Conservation (phyloP, 352 stramenopile species). For the Peronospora destructor region DNA sequence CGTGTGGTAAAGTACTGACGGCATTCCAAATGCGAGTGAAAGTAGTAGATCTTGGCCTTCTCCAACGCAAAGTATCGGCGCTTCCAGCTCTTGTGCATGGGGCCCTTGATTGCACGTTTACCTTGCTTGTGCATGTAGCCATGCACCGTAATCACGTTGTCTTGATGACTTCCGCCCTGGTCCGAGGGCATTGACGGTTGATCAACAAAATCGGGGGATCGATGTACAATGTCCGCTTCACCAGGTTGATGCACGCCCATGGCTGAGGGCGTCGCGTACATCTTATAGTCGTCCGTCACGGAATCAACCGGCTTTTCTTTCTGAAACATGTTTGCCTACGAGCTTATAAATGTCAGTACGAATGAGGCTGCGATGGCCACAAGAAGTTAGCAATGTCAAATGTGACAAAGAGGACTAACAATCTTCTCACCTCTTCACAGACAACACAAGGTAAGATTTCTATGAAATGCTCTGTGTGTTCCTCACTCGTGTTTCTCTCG, state of each 20-base stretch:
- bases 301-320: conserved; percentile 37
- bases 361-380: conserved; percentile 12
- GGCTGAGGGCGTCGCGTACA: conserved; percentile 58
- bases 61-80: conserved; percentile 82
- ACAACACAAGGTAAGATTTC: conserved; percentile 1
- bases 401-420: background rate
- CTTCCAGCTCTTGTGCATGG: conserved; percentile 85
- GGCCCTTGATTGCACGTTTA: conserved; percentile 80
- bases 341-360: conserved; percentile 8
- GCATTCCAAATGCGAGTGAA: conserved; percentile 79
- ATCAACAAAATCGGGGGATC: conserved; percentile 22
- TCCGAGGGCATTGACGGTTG: conserved; percentile 38
- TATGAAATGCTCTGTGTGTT: conserved; percentile 14
- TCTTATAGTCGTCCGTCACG: conserved; percentile 48
- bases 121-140: conserved; percentile 88
- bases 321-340: conserved; percentile 40
- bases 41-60: conserved; percentile 87
- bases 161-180: conserved; percentile 33
- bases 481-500: conserved; percentile 33
- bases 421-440: conserved; percentile 3
- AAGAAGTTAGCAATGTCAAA: background rate
- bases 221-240: conserved; percentile 58
- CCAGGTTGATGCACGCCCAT: conserved; percentile 27
- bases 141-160: conserved; percentile 85
- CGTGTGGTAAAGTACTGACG: conserved; percentile 83